Base-by-base conservation (phyloP, 768 basidiomycete species). In the Tephrocybe sp. region DNA sequence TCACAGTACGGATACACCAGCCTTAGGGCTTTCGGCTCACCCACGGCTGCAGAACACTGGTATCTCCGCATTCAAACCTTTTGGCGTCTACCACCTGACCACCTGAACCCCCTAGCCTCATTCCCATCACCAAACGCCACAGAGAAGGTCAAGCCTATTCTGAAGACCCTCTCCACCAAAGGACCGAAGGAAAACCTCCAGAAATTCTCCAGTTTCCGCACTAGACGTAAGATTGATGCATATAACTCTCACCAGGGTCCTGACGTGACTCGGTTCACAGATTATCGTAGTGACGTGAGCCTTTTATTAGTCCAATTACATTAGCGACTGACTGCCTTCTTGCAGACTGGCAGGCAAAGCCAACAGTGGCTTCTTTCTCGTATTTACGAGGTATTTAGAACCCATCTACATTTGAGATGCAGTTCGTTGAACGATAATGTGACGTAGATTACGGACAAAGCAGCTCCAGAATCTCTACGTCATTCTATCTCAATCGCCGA, bases 351-450 rank as follows among this genome's bases (percentile, higher is more conserved):
- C 30, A 80, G 62, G 61, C 66, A 89, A 66, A 89, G 87, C 59
- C 91, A 92, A 65, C 64, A 75, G 50, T 93, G 91, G 92, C 74
- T 93, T 41, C 67, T 85, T 56, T 71, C 75, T 40, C 87, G 73
- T 66, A 84, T 93, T 55, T 56, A 67, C 14, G 72, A 92, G 77
- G 90, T 85, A 39, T 19, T 39, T 38, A 60, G 43, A 54, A 26
- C 39, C 55, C 47, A 34, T 40, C 38, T 39, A 17, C 43, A 34
- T 49, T 26, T 6, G 34, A 39, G 42, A 47, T 51, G 41, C 41
- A 22, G 4, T 14, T 20, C 35, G 39, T 31, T 56, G 19, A 51
- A 7, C 14, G 19, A 41, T 33, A n/a, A 32, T 48, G 30, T 26
- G 26, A 7, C 26, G 3, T 56, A 90, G 88, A 80, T 86, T 53